Percentiles rank a stretch among this genome's conserved stretches.
These are phyloP conservation scores for Gentiana dahurica DNA, from an alignment of 257 asterid species.

Conservation along the genomic window DNA sequence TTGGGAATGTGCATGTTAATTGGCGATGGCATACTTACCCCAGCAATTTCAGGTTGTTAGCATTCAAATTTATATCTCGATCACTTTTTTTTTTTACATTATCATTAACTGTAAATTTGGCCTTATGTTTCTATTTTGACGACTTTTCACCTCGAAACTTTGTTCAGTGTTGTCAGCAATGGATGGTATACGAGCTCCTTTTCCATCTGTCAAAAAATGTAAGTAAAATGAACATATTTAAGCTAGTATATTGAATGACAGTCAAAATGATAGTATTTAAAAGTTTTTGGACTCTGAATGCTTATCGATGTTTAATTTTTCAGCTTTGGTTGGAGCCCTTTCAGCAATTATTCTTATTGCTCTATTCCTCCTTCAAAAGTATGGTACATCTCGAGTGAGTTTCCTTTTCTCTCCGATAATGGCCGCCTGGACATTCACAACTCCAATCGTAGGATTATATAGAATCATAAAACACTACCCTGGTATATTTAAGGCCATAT, in stretches of 20 bases:
- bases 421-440: conserved; percentile 27
- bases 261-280: neutral
- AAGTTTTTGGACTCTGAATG: neutral
- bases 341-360: conserved; percentile 28
- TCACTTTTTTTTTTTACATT: neutral
- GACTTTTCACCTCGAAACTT: neutral
- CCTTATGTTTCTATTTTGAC: neutral
- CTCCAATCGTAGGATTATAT: conserved; percentile 28
- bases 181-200: conserved; percentile 33
- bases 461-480: conserved; percentile 27
- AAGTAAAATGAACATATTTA: conserved; percentile 11
- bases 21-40: conserved; percentile 67
- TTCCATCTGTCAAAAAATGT: conserved; percentile 27
- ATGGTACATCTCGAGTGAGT: conserved; percentile 37
- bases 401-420: conserved; percentile 32
- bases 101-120: no score
- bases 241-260: neutral
- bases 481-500: conserved; percentile 25
- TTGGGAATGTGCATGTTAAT: conserved; percentile 62
- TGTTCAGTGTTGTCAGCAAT: conserved; percentile 33
- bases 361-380: conserved; percentile 34
- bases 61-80: neutral
- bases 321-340: conserved; percentile 30
- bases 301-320: conserved; percentile 12
- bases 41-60: conserved; percentile 51